Conservation (phyloP, 208 protist species). For the Angomonas ambiguus region DNA sequence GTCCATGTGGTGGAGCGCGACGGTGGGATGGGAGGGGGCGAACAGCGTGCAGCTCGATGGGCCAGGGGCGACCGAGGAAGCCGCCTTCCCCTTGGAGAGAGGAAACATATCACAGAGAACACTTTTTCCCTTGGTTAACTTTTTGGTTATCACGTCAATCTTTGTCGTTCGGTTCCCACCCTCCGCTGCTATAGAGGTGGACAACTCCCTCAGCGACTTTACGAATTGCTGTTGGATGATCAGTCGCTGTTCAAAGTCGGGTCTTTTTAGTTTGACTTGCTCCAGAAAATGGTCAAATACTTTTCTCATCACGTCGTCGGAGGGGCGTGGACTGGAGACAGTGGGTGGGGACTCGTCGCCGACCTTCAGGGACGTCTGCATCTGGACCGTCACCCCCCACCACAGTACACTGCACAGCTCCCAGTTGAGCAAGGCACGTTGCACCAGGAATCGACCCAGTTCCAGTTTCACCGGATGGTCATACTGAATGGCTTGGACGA, state of each 20-base stretch:
- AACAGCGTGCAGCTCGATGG: slow-evolving; percentile 27
- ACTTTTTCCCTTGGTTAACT: not conserved
- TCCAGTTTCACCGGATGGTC: slow-evolving; percentile 46
- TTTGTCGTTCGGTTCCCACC: slow-evolving; percentile 39
- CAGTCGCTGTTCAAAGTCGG: slow-evolving; percentile 48
- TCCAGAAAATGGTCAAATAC: slow-evolving; percentile 27
- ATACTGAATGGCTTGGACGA: slow-evolving; percentile 81
- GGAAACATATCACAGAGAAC: not conserved
- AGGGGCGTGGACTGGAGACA: too few relatives aligned
- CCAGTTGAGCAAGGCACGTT: slow-evolving; percentile 53
- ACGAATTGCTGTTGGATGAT: slow-evolving; percentile 43
- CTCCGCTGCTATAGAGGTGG: slow-evolving; percentile 27
- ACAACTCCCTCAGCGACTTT: slow-evolving; percentile 33
- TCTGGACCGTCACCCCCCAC: slow-evolving; percentile 61
- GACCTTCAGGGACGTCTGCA: slow-evolving; percentile 21
- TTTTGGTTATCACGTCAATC: slow-evolving; percentile 29
- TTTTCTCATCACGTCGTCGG: slow-evolving; percentile 19
- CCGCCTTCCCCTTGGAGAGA: not conserved
- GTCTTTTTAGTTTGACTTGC: slow-evolving; percentile 15
- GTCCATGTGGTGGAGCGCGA: slow-evolving; percentile 30
- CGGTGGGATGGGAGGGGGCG: slow-evolving; percentile 54
- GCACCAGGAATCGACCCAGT: slow-evolving; percentile 52
- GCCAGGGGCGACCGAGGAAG: not conserved
- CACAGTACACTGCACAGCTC: slow-evolving; percentile 76
- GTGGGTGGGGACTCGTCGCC: not conserved